Evolutionary conservation across 2,329 filamentous ascomycete species (phyloP).

Genomic region (Fusarium palustre): DNA sequence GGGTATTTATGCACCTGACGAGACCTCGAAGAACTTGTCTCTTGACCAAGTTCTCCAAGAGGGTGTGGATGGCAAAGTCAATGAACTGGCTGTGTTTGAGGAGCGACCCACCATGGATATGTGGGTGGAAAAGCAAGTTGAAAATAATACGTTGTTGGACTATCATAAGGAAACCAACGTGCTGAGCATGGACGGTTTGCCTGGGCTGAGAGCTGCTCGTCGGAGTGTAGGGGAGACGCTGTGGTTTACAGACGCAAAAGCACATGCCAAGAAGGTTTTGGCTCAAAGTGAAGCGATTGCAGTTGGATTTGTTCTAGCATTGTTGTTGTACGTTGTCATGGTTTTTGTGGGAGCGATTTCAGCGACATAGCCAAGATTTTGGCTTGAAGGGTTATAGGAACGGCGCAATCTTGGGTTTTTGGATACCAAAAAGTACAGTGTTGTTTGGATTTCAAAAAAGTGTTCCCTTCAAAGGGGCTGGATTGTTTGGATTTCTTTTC

Average conservation of each 20-base stretch:
- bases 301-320: constrained; percentile 50
- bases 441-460: constrained; percentile 37
- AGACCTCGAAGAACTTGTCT: constrained; percentile 28
- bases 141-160: constrained; percentile 61
- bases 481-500: constrained; percentile 20
- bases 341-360: constrained; percentile 40
- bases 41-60: constrained; percentile 45
- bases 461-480: constrained; percentile 17
- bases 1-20: constrained; percentile 52
- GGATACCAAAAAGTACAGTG: constrained; percentile 45
- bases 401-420: constrained; percentile 39
- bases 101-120: constrained; percentile 67
- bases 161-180: constrained; percentile 70
- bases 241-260: constrained; percentile 55
- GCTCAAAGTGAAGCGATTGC: constrained; percentile 51
- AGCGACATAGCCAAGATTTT: constrained; percentile 32
- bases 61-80: constrained; percentile 43
- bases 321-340: constrained; percentile 48
- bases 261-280: constrained; percentile 43
- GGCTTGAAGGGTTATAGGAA: constrained; percentile 39
- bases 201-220: constrained; percentile 66
- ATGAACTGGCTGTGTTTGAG: constrained; percentile 59
- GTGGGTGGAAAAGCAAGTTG: constrained; percentile 62
- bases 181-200: constrained; percentile 68
- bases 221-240: constrained; percentile 61